Conservation (phyloP, 495 filamentous ascomycete genomes). For the Clohesyomyces aquaticus region DNA sequence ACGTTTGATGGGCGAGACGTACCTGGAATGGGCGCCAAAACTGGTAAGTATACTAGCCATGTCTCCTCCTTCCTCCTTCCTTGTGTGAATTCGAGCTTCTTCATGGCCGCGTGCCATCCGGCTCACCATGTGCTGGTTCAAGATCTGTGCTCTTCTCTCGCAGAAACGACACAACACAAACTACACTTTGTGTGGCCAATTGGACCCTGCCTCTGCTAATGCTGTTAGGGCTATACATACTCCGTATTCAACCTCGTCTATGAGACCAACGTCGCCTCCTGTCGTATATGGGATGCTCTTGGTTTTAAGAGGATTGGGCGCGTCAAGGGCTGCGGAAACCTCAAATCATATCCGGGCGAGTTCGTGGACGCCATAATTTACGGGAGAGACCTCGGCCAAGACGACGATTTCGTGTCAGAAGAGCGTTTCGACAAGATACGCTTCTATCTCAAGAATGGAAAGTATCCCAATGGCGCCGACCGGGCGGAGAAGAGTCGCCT, state of each 20-base stretch:
- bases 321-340: slow-evolving; percentile 83
- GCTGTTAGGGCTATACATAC: slow-evolving; percentile 79
- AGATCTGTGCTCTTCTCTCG: too few species aligned
- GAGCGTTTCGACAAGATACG: slow-evolving; percentile 98
- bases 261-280: slow-evolving; percentile 94
- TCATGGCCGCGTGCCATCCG: too few species aligned
- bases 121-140: too few species aligned
- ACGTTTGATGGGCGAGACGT: slow-evolving; percentile 88
- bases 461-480: slow-evolving; percentile 92
- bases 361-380: slow-evolving; percentile 96
- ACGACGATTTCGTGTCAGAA: slow-evolving; percentile 89
- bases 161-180: too few species aligned
- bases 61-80: too few species aligned
- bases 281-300: slow-evolving; percentile 95
- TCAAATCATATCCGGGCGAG: slow-evolving; percentile 78
- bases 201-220: slow-evolving; percentile 8
- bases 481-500: slow-evolving; percentile 94
- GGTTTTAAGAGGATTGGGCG: slow-evolving; percentile 96
- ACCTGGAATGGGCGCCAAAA: slow-evolving; percentile 92
- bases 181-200: too few species aligned
- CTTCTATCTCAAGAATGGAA: slow-evolving; percentile 92
- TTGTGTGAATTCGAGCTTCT: too few species aligned
- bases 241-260: slow-evolving; percentile 98
- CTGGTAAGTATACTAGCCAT: slow-evolving; percentile 65
- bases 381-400: slow-evolving; percentile 79